Evolutionary conservation across 176 grass and related monocot species (phyloP), one percentile per base, ranked within the genome.

Genomic region (Zoysia pacifica): DNA sequence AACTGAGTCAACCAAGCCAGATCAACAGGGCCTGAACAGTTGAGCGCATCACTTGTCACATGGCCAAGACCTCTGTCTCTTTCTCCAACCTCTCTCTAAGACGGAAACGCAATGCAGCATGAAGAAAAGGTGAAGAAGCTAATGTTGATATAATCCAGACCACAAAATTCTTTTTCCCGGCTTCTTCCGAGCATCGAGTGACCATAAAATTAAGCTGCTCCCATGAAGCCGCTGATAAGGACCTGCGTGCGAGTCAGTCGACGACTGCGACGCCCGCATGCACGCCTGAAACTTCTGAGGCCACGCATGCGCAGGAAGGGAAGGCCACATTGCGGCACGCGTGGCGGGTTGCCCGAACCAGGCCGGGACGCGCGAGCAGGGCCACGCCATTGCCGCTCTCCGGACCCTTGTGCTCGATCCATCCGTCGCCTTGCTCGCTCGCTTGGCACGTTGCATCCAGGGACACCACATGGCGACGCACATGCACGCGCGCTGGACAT

Each of bases 301-400:
- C 7, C 40, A 56, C 39, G 65, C 77, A 69, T 81, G 68, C 64
- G 79, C 79, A 63, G 79, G 55, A 39, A 72, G 14, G 40, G 66
- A 72, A 62, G 79, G 44, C 67, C 79, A 50, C 67, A 72, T 62
- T 48, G 79, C 28, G 38, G 79, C 55, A 81, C 68, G 79, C 79
- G 67, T 42, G 79, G 72, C 69, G 51, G 56, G 12, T 38, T 42
- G 55, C 68, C 68, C 68, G 63, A 73, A 51, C 67, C 14, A 48
- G 41, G 78, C 44, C 58, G 43, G 4, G 58, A 47, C 74, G n/a
- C 2, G 46, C 13, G 14, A 65, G 60, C 60, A 6, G 7, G 13
- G 28, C 43, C 66, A 47, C 11, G 42, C 59, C 60, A 69, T 69
- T 28, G 67, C 67, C 13, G 68, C 40, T 12, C 52, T 18, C 55